These are phyloP conservation scores for Pyrrhoderma lamaoense DNA, from an alignment of 1,284 basidiomycete genomes.

Conservation along the genomic window DNA sequence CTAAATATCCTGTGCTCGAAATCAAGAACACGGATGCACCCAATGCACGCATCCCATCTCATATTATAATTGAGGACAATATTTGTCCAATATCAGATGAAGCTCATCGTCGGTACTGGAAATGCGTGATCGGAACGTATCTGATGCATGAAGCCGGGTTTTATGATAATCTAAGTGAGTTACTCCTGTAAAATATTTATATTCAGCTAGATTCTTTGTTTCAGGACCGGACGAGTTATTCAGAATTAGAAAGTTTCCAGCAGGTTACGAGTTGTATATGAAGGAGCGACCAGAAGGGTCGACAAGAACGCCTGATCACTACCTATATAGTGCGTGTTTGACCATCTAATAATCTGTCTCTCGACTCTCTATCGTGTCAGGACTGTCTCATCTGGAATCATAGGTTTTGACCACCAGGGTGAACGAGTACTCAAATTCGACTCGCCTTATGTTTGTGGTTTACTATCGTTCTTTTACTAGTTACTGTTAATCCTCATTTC, in stretches of 20 bases:
- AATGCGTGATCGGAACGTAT: conserved; percentile 5
- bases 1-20: no score
- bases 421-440: not conserved
- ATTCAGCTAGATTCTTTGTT: not conserved
- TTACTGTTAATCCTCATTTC: no score
- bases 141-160: conserved; percentile 3
- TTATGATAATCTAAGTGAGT: not conserved
- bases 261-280: conserved; percentile 4
- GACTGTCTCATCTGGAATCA: no score
- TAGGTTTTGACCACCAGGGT: not conserved
- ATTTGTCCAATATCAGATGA: not conserved
- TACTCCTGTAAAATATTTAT: not conserved
- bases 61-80: not conserved
- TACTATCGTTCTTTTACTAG: no score
- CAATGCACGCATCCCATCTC: no score
- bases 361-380: not conserved
- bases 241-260: conserved; percentile 2
- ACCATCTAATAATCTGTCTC: not conserved
- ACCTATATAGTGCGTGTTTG: conserved; percentile 1
- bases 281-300: not conserved
- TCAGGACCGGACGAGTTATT: not conserved
- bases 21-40: no score
- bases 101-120: conserved; percentile 8
- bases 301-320: not conserved
- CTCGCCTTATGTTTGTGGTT: not conserved